Conservation (phyloP, 768 basidiomycete species). For the Tricholoma furcatifolium region DNA sequence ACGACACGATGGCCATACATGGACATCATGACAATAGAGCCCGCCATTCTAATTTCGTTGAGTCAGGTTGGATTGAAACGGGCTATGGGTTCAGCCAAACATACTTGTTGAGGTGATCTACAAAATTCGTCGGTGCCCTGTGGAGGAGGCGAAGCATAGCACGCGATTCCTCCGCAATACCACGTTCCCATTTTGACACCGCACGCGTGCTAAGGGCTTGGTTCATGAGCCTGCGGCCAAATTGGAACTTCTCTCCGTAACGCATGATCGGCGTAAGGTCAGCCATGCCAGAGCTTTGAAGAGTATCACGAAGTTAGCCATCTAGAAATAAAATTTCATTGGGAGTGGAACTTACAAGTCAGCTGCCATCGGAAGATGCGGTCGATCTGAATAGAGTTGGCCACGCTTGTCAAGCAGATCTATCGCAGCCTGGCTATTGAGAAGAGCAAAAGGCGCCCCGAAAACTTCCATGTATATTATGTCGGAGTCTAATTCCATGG, state of each 20-base stretch:
- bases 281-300: constrained; percentile 18
- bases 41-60: constrained; percentile 13
- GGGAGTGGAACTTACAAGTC: constrained; percentile 13
- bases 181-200: constrained; percentile 17
- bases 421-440: constrained; percentile 15
- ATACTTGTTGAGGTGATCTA: constrained; percentile 17
- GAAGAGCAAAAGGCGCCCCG: constrained; percentile 12
- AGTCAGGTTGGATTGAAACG: background rate
- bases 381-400: constrained; percentile 18
- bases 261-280: constrained; percentile 19
- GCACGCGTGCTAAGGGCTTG: constrained; percentile 19
- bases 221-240: constrained; percentile 18
- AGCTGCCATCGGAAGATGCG: constrained; percentile 16
- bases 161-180: constrained; percentile 16
- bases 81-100: background rate
- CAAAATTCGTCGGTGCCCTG: constrained; percentile 6
- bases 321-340: background rate
- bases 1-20: constrained; percentile 20
- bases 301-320: background rate
- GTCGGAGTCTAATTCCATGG: constrained; percentile 2
- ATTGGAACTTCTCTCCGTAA: constrained; percentile 17
- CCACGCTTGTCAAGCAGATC: constrained; percentile 19
- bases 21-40: constrained; percentile 20
- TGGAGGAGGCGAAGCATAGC: constrained; percentile 12
- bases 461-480: constrained; percentile 14